phyloP scores from a whole-genome alignment of 2,329 filamentous ascomycete genomes.

The Microsporum canis region DNA sequence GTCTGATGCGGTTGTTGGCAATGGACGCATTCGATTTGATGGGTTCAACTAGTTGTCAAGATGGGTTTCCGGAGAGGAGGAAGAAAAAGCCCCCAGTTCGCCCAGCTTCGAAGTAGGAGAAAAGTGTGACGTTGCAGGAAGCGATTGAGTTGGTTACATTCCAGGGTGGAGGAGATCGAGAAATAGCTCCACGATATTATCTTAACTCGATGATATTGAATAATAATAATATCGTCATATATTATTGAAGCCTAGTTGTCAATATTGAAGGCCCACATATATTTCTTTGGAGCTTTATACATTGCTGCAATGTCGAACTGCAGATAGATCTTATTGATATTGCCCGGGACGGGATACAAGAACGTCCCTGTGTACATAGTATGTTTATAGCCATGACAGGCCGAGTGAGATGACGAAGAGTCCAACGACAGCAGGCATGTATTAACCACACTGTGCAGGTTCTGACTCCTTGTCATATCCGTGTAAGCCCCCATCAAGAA shows the following conservation, averaged over 20 bases:
- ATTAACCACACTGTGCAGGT: neutral
- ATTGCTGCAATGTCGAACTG: too few species aligned
- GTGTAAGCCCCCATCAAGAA: constrained; percentile 34
- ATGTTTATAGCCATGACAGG: neutral
- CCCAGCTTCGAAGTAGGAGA: neutral
- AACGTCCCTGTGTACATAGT: neutral
- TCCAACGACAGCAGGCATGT: neutral
- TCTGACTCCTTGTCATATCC: constrained; percentile 21
- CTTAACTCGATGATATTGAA: too few species aligned
- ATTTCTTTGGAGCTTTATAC: too few species aligned
- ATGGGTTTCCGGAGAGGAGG: neutral
- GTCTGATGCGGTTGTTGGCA: neutral
- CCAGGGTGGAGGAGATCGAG: neutral
- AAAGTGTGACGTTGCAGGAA: neutral
- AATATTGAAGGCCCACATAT: too few species aligned
- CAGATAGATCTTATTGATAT: too few species aligned
- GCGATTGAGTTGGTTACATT: neutral
- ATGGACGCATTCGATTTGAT: neutral
- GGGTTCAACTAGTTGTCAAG: neutral
- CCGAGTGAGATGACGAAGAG: neutral
- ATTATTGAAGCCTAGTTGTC: too few species aligned
- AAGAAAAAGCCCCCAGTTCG: neutral
- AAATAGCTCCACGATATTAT: neutral
- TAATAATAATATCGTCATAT: too few species aligned
- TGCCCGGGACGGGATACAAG: too few species aligned